Base-by-base conservation (phyloP, 495 filamentous ascomycete species). In the Aspergillus saccharolyticus region DNA sequence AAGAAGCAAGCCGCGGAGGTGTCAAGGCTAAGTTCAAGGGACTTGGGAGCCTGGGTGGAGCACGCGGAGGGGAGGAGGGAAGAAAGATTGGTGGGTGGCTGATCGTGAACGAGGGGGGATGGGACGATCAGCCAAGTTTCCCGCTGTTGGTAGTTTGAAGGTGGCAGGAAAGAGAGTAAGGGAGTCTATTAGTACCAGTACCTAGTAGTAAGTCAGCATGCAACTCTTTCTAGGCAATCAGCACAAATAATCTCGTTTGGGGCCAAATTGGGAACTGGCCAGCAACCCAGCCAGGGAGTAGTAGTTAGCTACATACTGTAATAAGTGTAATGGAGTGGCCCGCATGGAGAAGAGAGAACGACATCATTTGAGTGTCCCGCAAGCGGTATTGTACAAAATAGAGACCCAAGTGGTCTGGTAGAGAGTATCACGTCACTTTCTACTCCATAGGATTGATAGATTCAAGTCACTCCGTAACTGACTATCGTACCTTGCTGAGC, bases 261-360 rank as follows among this genome's bases (percentile, higher is more conserved):
- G 42, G 42, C 39, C 25, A 12, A 51, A 17, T 42, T 55, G 46
- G 42, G 30, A 42, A 48, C 42, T 22, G 33, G 42, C 47, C 59
- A 57, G 57, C 62, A 54, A 60, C 56, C 62, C 52, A 45, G 57
- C 49, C 45, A 18, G 42, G 60, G 9, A 28, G 3, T 55, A 55
- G 54, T 53, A 22, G 51, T 39, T 12, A 39, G 9, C 6, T 39
- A 39, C 33, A 39, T 2, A 12, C 33, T 12, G 25, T 28, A 28
- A 9, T 28, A 28, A 39, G 33, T 39, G 25, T 39, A 15, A 39
- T 2, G 14, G 7, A 12, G 33, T 39, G 33, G 33, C 33, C 33
- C 33, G 33, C 33, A 39, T 39, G 33, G 33, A 12, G 33, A 39
- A 39, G 33, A 39, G 33, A 15, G 33, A 39, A n/a, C n/a, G 33